Conservation (phyloP, 2,329 filamentous ascomycete species). For the Balansia obtecta region DNA sequence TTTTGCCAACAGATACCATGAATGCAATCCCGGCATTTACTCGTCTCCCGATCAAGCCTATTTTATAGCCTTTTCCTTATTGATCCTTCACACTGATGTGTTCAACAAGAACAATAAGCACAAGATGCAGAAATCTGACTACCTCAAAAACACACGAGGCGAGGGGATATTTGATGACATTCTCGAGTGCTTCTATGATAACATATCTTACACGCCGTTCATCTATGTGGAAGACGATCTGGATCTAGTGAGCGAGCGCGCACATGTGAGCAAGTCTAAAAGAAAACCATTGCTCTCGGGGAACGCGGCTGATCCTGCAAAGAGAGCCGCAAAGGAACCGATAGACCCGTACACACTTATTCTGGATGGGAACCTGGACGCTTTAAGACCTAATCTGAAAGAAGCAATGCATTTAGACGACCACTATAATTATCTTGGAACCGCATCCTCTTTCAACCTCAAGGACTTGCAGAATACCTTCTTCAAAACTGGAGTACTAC, state of each 20-base stretch:
- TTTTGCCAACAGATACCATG: conserved; percentile 92
- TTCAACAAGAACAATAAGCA: conserved; percentile 99
- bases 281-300: conserved; percentile 59
- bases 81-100: conserved; percentile 95
- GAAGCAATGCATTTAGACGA: conserved; percentile 92
- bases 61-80: conserved; percentile 90
- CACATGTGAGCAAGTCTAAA: conserved; percentile 57
- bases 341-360: conserved; percentile 94
- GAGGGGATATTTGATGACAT: conserved; percentile 92
- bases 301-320: conserved; percentile 37
- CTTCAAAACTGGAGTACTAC: conserved; percentile 79
- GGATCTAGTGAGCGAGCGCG: conserved; percentile 63
- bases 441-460: conserved; percentile 62
- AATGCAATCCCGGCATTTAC: conserved; percentile 96
- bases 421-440: conserved; percentile 77
- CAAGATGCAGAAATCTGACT: conserved; percentile 95
- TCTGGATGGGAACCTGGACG: conserved; percentile 75
- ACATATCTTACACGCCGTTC: conserved; percentile 95
- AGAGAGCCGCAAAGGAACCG: conserved; percentile 62
- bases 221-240: conserved; percentile 93
- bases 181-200: conserved; percentile 93
- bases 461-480: conserved; percentile 78
- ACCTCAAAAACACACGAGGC: conserved; percentile 85
- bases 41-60: conserved; percentile 88
- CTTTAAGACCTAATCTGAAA: conserved; percentile 70